These are phyloP conservation scores for Camellia japonica DNA, from an alignment of 148 eudicot genomes.

Conservation along the genomic window DNA sequence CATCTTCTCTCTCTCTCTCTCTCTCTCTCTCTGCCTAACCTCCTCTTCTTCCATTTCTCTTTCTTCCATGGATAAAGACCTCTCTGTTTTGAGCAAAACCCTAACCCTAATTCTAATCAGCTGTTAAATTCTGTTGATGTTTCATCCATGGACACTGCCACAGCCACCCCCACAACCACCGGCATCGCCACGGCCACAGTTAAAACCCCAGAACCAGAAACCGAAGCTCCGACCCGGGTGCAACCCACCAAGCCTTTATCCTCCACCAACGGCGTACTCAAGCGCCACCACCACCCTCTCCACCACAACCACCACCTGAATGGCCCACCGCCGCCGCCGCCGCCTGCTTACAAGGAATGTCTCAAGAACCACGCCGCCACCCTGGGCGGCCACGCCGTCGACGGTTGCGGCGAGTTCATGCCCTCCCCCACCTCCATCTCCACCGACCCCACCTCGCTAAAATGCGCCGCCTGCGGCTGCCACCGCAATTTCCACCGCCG, in stretches of 20 bases:
- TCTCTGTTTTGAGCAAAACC: conserved; percentile 14
- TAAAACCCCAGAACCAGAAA: conserved; percentile 46
- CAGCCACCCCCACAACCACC: neutral
- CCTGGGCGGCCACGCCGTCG: conserved; percentile 68
- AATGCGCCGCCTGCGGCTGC: conserved; percentile 80
- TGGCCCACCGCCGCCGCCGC: neutral
- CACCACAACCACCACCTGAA: conserved; percentile 7
- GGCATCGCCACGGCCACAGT: conserved; percentile 13
- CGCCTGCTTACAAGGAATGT: conserved; percentile 52
- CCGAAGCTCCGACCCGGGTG: conserved; percentile 37
- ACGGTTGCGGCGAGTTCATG: conserved; percentile 87
- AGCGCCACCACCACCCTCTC: conserved; percentile 24
- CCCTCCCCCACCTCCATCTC: conserved; percentile 44
- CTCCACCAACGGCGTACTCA: conserved; percentile 60
- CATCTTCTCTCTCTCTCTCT: conserved; percentile 3
- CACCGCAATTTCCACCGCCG: conserved; percentile 90
- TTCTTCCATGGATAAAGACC: conserved; percentile 13
- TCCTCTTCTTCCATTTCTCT: neutral
- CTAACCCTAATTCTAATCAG: conserved; percentile 21
- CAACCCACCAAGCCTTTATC: conserved; percentile 39
- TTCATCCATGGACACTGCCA: conserved; percentile 31
- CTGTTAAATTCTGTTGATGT: neutral
- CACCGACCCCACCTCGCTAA: conserved; percentile 54
- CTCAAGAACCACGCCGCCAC: conserved; percentile 75
- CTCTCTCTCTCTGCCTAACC: conserved; percentile 5